Evolutionary conservation across 139 green algal genomes (phyloP).

Genomic region (Chlorokybus atmophyticus): DNA sequence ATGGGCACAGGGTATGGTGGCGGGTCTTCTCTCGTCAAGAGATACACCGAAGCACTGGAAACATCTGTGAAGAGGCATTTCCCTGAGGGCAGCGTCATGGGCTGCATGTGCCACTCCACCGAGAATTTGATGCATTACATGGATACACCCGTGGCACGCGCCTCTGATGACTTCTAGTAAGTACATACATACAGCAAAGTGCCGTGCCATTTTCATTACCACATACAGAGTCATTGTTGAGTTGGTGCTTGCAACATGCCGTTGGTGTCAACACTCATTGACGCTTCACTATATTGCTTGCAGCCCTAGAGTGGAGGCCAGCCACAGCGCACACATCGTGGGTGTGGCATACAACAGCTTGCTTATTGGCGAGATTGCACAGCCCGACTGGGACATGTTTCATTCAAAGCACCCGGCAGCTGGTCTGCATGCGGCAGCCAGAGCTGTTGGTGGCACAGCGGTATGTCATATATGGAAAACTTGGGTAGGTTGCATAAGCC

Average conservation of each 20-base stretch:
- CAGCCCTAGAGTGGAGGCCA: no score
- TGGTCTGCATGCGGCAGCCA: conserved; percentile 33
- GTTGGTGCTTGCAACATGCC: no score
- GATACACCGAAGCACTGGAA: no score
- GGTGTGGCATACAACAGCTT: conserved; percentile 35
- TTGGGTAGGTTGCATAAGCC: no score
- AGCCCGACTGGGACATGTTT: conserved; percentile 39
- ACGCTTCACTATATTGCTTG: no score
- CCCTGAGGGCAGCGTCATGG: conserved; percentile 73
- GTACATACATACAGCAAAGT: no score
- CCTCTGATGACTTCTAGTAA: conserved; percentile 27
- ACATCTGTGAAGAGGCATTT: conserved; percentile 66
- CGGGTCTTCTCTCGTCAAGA: no score
- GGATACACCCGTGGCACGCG: conserved; percentile 9
- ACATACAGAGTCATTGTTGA: no score
- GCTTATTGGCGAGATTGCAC: conserved; percentile 42
- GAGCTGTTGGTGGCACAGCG: conserved; percentile 52
- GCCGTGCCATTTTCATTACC: no score
- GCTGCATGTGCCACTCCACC: conserved; percentile 96
- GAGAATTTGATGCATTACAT: conserved; percentile 68
- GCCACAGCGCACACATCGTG: no score
- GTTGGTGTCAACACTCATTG: no score
- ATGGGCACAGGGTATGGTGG: conserved; percentile 42
- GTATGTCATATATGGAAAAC: no score
- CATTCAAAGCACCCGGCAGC: conserved; percentile 20